Evolutionary conservation across 176 grass and related monocot species (phyloP).

Genomic region (Saccharum spontaneum): DNA sequence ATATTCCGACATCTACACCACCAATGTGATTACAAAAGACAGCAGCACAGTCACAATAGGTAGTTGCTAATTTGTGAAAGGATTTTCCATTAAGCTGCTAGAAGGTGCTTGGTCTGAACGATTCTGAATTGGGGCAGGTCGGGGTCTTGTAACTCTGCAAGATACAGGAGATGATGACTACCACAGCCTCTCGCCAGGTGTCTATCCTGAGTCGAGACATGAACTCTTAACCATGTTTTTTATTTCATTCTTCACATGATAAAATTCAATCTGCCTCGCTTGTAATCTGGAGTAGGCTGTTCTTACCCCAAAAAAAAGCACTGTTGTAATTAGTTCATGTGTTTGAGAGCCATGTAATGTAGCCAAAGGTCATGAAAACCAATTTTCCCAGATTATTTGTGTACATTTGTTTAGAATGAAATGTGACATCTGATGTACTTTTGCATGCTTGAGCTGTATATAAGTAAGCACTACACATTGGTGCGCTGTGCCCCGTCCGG

Average conservation of each 20-base stretch:
- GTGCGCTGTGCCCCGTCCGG: too few species aligned
- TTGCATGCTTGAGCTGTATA: background rate
- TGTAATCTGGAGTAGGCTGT: constrained; percentile 27
- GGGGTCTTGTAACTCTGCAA: constrained; percentile 17
- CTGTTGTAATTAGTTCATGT: constrained; percentile 42
- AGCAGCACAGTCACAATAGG: constrained; percentile 35
- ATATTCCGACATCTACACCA: constrained; percentile 50
- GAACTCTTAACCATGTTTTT: constrained; percentile 18
- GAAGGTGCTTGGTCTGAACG: background rate
- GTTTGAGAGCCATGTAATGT: constrained; percentile 1
- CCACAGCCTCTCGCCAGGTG: background rate
- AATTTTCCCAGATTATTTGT: background rate
- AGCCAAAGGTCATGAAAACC: background rate
- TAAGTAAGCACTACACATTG: background rate
- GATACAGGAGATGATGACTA: background rate
- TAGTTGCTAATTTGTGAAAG: constrained; percentile 4
- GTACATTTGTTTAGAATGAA: constrained; percentile 1
- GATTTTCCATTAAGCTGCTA: background rate
- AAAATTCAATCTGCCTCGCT: background rate
- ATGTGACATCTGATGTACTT: background rate
- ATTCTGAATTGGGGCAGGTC: constrained; percentile 10
- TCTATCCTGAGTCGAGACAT: background rate
- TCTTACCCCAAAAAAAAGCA: background rate
- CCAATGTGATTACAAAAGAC: constrained; percentile 43
- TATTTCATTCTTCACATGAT: constrained; percentile 16